Base-by-base conservation (phyloP, 2,329 filamentous ascomycete species). In the Colletotrichum sp. region DNA sequence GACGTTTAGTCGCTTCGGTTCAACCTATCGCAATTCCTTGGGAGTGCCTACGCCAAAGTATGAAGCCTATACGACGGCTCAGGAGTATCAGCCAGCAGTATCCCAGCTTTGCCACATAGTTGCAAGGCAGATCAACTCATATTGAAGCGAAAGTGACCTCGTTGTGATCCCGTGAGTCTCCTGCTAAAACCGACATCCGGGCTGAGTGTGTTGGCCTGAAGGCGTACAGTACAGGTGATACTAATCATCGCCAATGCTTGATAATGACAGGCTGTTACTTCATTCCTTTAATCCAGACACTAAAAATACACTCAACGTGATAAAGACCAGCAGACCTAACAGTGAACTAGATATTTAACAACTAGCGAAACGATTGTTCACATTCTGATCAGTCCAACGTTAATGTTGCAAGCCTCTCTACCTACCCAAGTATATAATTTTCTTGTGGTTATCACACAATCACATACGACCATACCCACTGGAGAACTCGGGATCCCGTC, bases 381-480 rank as follows among this genome's bases (percentile, higher is more conserved):
- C 10, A 48, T 21, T 43, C 18, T 43, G 18, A 43, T n/a, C 9
- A n/a, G 18, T n/a, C 39, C 3, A n/a, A 10, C 18, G 18, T n/a
- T n/a, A n/a, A 43, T 43, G 4, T n/a, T 43, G 16, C 10, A 10
- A 43, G 8, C 16, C 39, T 43, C 39, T 16, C 8, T n/a, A 18
- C 18, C 16, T n/a, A 18, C 9, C 18, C 8, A n/a, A 48, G 43
- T 48, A 48, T n/a, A 48, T 48, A 12, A 21, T 21, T 6, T 6
- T 21, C n/a, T 21, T 21, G 8, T 21, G 10, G 12, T 48, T 12
- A 3, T 0, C 0, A 1, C 5, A 1, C 9, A 12, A 13, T 6
- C n/a, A 48, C 43, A 48, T 48, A 48, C 43, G 43, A 48, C 43
- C 43, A 48, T 48, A 48, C 43, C 43, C 43, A 48, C n/a, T 48